Base-by-base conservation (phyloP, 2,329 filamentous ascomycete species). In the Aulographum hederae region DNA sequence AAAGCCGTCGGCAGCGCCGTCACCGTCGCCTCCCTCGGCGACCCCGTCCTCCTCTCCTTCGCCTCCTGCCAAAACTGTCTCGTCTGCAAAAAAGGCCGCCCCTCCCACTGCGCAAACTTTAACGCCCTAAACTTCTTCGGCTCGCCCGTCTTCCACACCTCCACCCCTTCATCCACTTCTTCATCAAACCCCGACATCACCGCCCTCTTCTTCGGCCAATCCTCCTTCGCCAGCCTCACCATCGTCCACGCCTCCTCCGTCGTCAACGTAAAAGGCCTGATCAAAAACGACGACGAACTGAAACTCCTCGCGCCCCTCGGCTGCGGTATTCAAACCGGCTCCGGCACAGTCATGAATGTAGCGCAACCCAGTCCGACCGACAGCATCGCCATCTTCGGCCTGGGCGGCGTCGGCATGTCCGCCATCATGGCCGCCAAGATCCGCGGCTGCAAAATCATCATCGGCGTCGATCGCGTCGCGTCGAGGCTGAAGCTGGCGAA, bases 401-500 rank as follows among this genome's bases (percentile, higher is more conserved):
- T 51, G 4, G 57, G 56, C n/a, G 48, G 49, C 11, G 57, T 60
- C 0, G 57, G 56, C 0, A 37, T 59, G 0, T 46, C 49, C 0
- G 57, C 54, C 0, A 37, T 60, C 5, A 54, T 57, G 46, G 54
- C 54, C 1, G 47, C 54, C 1, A 50, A 48, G 16, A 32, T 45
- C 21, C 26, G 43, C 2, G 41, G 41, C 5, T 45, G 44, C 3
- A 40, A 41, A 25, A 42, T 38, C 29, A 52, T 66, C 31, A 55
- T 66, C 6, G 61, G 53, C 4, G 50, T 63, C 5, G 62, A 66
- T 37, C 44, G 63, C 6, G 48, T 61, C 10, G 43, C 52, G 5
- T 41, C 42, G 4, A 49, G 58, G 14, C 45, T 66, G 10, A 47
- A 52, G 16, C 38, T 65, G 15, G 61, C 61, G 0, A 51, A 42